These are phyloP conservation scores for Phytopythium kandeliae DNA, from an alignment of 352 stramenopile species.

Conservation along the genomic window DNA sequence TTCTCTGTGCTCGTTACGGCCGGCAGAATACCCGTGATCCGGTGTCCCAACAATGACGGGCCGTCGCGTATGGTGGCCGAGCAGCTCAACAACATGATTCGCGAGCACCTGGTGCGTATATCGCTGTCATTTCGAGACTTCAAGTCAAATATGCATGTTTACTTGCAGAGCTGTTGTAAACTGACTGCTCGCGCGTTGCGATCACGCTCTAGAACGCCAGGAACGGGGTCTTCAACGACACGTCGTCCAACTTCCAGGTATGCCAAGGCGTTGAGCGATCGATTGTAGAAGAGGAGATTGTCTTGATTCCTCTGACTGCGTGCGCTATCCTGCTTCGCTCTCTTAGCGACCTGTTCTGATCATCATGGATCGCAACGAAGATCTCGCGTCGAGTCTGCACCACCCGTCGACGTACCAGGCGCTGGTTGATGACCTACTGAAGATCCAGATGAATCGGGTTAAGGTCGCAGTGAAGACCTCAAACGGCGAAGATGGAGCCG, in stretches of 20 bases:
- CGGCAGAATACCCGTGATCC: conserved; percentile 94
- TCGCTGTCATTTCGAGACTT: neutral
- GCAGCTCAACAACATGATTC: conserved; percentile 84
- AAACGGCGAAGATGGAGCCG: conserved; percentile 10
- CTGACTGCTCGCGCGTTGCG: neutral
- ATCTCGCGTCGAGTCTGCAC: conserved; percentile 93
- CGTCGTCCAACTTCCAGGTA: conserved; percentile 61
- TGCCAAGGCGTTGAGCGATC: neutral
- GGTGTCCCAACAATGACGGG: conserved; percentile 89
- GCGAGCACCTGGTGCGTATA: conserved; percentile 55
- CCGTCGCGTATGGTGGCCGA: conserved; percentile 95
- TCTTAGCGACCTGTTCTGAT: conserved; percentile 91
- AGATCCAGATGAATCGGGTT: conserved; percentile 90
- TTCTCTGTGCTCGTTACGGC: conserved; percentile 94
- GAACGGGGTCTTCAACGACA: conserved; percentile 65
- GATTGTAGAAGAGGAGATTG: neutral
- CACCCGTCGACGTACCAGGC: conserved; percentile 94
- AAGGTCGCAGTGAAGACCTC: conserved; percentile 83
- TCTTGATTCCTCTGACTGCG: neutral
- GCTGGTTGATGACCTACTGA: conserved; percentile 84
- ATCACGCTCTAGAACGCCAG: conserved; percentile 30
- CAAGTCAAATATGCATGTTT: neutral
- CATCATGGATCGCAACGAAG: conserved; percentile 96
- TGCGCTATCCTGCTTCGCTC: conserved; percentile 3
- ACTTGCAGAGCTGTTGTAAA: too few species aligned